phyloP scores from a whole-genome alignment of 768 basidiomycete genomes.

The Fomitopsis serialis region DNA sequence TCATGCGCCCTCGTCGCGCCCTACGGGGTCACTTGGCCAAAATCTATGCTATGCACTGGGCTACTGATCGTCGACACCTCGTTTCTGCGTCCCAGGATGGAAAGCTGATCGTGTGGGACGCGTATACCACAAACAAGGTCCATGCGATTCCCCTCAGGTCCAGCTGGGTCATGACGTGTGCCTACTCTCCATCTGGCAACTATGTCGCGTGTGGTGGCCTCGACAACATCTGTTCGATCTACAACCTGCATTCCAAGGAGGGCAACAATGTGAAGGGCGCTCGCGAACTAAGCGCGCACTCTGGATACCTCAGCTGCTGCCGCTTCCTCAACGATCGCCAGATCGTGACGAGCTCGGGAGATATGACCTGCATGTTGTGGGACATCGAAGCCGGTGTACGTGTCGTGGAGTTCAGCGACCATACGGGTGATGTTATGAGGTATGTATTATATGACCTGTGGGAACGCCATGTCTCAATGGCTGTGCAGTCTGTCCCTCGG shows the following conservation, averaged over 20 bases:
- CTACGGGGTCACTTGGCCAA: slow-evolving; percentile 97
- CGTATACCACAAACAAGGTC: slow-evolving; percentile 99
- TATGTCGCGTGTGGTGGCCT: slow-evolving; percentile 98
- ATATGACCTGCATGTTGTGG: slow-evolving; percentile 99
- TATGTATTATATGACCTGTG: slow-evolving; percentile 30
- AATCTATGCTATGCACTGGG: slow-evolving; percentile 99
- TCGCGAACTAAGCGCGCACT: slow-evolving; percentile 93
- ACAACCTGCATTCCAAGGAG: slow-evolving; percentile 82
- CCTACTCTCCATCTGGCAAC: slow-evolving; percentile 94
- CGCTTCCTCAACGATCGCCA: slow-evolving; percentile 98
- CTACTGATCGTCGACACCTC: slow-evolving; percentile 92
- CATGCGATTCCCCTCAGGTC: slow-evolving; percentile 97
- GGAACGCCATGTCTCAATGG: slow-evolving; percentile 8
- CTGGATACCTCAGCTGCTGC: slow-evolving; percentile 97
- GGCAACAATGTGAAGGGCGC: slow-evolving; percentile 82
- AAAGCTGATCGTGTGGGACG: slow-evolving; percentile 99
- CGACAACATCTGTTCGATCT: slow-evolving; percentile 99
- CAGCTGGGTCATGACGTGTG: slow-evolving; percentile 99
- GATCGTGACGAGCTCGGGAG: slow-evolving; percentile 95
- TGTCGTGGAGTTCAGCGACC: slow-evolving; percentile 98
- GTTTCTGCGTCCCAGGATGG: slow-evolving; percentile 99
- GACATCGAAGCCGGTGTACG: slow-evolving; percentile 97
- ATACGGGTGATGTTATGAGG: slow-evolving; percentile 99
- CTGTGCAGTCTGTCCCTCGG: slow-evolving; percentile 79
- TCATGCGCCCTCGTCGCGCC: slow-evolving; percentile 93